phyloP scores from a whole-genome alignment of 495 filamentous ascomycete genomes.

The Hypomontagnella submonticulosa region DNA sequence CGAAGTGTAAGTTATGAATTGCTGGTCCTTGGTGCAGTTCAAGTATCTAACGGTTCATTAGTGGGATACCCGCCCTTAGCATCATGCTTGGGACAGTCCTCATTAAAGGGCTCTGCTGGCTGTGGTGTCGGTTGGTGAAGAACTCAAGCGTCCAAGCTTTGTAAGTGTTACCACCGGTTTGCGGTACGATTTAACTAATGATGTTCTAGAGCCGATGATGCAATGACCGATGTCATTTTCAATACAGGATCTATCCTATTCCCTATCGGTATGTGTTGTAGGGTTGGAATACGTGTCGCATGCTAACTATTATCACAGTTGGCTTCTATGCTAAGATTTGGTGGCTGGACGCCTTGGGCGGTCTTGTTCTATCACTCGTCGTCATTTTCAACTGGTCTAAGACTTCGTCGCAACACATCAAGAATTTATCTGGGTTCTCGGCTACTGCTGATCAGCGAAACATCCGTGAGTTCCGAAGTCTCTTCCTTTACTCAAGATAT shows the following conservation, averaged over 20 bases:
- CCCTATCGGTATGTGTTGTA: constrained; percentile 69
- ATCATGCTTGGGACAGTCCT: constrained; percentile 88
- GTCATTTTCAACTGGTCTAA: constrained; percentile 88
- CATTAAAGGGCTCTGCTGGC: constrained; percentile 84
- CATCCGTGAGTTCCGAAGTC: constrained; percentile 57
- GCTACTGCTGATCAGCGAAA: constrained; percentile 84
- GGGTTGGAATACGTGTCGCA: constrained; percentile 27
- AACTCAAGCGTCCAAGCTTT: constrained; percentile 91
- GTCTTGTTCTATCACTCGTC: constrained; percentile 79
- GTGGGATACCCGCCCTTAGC: constrained; percentile 72
- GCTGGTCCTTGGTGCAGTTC: no score
- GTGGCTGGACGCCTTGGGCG: constrained; percentile 89
- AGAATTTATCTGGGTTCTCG: constrained; percentile 82
- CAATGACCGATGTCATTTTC: constrained; percentile 76
- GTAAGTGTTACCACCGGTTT: constrained; percentile 53
- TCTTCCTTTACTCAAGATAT: background rate
- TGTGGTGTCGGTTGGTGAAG: constrained; percentile 89
- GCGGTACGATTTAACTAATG: constrained; percentile 43
- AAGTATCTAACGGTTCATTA: constrained; percentile 29
- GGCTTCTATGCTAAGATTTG: constrained; percentile 81
- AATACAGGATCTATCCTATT: constrained; percentile 91
- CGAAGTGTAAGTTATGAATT: constrained; percentile 60
- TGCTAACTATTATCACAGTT: constrained; percentile 54
- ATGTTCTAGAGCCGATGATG: constrained; percentile 58
- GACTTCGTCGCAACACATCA: constrained; percentile 81